Conservation (phyloP, 2,329 filamentous ascomycete genomes). For the Aspergillus fijiensis region DNA sequence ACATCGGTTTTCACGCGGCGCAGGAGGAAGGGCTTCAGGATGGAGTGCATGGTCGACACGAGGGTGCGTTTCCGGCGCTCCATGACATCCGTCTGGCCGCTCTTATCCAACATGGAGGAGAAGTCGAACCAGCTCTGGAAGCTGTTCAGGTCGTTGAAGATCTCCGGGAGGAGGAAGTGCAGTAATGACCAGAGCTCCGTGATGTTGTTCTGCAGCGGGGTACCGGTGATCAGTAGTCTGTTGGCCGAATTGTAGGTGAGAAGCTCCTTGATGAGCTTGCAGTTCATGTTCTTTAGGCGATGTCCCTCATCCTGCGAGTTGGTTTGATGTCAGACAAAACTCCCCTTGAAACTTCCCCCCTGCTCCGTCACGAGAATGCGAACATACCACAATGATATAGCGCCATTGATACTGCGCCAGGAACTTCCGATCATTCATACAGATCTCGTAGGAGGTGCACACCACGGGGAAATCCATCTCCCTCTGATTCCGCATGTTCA, state of each 20-base stretch:
- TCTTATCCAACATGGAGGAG: conserved; percentile 81
- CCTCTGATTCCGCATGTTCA: conserved; percentile 66
- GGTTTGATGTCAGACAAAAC: conserved; percentile 14
- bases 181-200: conserved; percentile 92
- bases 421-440: conserved; percentile 81
- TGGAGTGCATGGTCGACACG: conserved; percentile 85
- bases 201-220: conserved; percentile 91
- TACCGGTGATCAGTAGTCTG: conserved; percentile 88
- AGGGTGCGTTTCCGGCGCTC: conserved; percentile 75
- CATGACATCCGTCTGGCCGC: conserved; percentile 73
- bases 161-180: conserved; percentile 87
- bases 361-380: not conserved
- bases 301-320: conserved; percentile 78
- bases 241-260: conserved; percentile 88
- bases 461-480: conserved; percentile 80
- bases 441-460: conserved; percentile 94
- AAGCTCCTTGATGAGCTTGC: conserved; percentile 83
- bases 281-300: conserved; percentile 94
- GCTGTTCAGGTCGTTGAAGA: conserved; percentile 88
- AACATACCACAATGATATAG: conserved; percentile 82
- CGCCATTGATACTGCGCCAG: conserved; percentile 88
- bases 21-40: conserved; percentile 86
- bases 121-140: conserved; percentile 99
- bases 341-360: not conserved
- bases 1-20: conserved; percentile 91